These are phyloP conservation scores for Hura crepitans DNA, from an alignment of 441 rosid genomes.

Conservation along the genomic window DNA sequence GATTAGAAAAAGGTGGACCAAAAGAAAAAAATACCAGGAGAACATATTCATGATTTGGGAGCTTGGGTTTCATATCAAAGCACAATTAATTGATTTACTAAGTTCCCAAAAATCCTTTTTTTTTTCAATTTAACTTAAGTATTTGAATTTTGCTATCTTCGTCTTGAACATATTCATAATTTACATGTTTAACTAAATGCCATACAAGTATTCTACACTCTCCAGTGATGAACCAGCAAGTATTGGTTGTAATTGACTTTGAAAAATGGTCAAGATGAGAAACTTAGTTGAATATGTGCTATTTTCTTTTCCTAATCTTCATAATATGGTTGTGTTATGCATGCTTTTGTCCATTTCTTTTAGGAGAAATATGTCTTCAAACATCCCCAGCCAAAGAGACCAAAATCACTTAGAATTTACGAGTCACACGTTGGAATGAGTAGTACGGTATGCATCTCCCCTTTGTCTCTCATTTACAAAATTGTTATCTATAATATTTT, in stretches of 20 bases:
- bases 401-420: slow-evolving; percentile 84
- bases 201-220: not conserved
- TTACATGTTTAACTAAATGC: not conserved
- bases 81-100: not conserved
- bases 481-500: slow-evolving; percentile 4
- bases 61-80: not conserved
- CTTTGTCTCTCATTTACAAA: slow-evolving; percentile 16
- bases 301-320: slow-evolving; percentile 8
- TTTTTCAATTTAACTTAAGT: not conserved
- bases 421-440: slow-evolving; percentile 99
- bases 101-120: not conserved
- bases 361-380: slow-evolving; percentile 82
- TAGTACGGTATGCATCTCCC: slow-evolving; percentile 63
- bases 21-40: not conserved
- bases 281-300: not conserved
- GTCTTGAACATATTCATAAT: not conserved
- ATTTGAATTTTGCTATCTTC: not conserved
- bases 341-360: slow-evolving; percentile 22
- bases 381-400: slow-evolving; percentile 82
- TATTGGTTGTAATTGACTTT: not conserved
- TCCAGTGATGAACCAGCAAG: slow-evolving; percentile 5
- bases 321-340: not conserved
- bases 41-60: not conserved
- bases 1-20: not conserved
- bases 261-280: slow-evolving; percentile 5